Percentiles rank a stretch among this genome's conserved stretches.
These are phyloP conservation scores for Micromonas commoda DNA, from an alignment of 139 green algal species.

Conservation along the genomic window DNA sequence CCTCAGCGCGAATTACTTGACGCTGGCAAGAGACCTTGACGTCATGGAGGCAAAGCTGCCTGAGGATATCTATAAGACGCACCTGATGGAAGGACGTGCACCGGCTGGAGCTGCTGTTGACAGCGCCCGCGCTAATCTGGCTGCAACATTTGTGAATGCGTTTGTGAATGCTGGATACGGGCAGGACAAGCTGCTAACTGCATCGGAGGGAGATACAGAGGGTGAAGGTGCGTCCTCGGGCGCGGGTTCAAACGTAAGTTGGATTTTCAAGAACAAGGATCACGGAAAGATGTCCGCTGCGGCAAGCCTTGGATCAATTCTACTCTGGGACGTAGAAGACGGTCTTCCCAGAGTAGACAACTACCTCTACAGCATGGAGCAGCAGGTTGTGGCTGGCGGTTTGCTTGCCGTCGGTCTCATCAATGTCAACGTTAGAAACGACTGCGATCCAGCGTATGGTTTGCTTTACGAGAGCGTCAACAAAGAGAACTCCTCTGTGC, in stretches of 20 bases:
- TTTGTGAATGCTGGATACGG: conserved; percentile 98
- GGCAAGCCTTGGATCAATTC: conserved; percentile 77
- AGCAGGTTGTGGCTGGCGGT: conserved; percentile 65
- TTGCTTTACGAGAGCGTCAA: conserved; percentile 84
- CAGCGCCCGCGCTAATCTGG: conserved; percentile 86
- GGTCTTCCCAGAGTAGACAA: conserved; percentile 94
- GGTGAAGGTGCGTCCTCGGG: conserved; percentile 2
- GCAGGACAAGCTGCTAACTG: conserved; percentile 78
- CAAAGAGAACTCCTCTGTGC: conserved; percentile 59
- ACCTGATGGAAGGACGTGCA: conserved; percentile 55
- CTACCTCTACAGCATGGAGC: conserved; percentile 90
- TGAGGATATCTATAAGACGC: conserved; percentile 95
- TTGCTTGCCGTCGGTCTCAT: conserved; percentile 89
- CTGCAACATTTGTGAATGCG: conserved; percentile 92
- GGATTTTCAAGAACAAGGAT: conserved; percentile 99
- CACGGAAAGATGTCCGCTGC: conserved; percentile 92
- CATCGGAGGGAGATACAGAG: not conserved
- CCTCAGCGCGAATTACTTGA: conserved; percentile 80
- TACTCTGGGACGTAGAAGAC: conserved; percentile 95
- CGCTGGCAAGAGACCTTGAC: conserved; percentile 90
- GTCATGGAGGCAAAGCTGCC: conserved; percentile 92
- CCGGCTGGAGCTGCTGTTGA: conserved; percentile 58
- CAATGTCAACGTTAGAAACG: conserved; percentile 77
- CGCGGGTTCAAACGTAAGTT: conserved; percentile 55
- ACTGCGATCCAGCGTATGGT: conserved; percentile 93